Evolutionary conservation across 179 eudicot genomes (phyloP).

Genomic region (Silene coronaria): DNA sequence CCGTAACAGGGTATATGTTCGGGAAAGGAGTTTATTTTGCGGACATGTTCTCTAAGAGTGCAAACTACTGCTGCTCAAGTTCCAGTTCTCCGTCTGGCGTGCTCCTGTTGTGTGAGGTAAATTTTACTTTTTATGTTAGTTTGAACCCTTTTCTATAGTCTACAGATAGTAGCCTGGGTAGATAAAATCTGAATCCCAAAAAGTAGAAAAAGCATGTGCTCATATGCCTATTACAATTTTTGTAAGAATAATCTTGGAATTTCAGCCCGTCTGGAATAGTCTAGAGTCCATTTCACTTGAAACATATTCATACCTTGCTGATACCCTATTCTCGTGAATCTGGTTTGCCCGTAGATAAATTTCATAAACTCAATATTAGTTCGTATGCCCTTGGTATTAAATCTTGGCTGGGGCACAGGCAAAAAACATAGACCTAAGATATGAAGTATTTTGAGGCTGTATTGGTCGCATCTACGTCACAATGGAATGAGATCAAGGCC

Average conservation of each 20-base stretch:
- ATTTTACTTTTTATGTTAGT: neutral
- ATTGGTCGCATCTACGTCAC: too few species aligned
- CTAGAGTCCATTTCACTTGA: neutral
- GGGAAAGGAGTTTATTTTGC: slow-evolving; percentile 99
- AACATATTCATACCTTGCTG: neutral
- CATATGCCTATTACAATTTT: neutral
- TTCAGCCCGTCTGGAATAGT: neutral
- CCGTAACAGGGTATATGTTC: slow-evolving; percentile 95
- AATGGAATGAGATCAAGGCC: too few species aligned
- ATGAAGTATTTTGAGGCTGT: too few species aligned
- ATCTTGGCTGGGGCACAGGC: too few species aligned
- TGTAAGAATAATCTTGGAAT: too few species aligned
- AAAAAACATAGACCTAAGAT: too few species aligned
- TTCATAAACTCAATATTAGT: neutral
- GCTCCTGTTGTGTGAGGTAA: slow-evolving; percentile 89
- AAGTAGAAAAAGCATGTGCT: too few species aligned
- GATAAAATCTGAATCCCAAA: too few species aligned
- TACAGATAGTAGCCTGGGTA: neutral
- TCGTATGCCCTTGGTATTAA: neutral
- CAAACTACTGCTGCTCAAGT: slow-evolving; percentile 80
- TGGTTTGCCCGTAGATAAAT: neutral
- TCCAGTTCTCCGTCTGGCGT: slow-evolving; percentile 57
- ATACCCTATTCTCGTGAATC: neutral
- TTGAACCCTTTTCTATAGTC: too few species aligned
- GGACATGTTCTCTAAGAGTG: slow-evolving; percentile 99